A percentile compares a stretch with the other conserved stretches of the same genome.
phyloP scores from a whole-genome alignment of 129 eudicot species.

The Ambrosia trifida region DNA sequence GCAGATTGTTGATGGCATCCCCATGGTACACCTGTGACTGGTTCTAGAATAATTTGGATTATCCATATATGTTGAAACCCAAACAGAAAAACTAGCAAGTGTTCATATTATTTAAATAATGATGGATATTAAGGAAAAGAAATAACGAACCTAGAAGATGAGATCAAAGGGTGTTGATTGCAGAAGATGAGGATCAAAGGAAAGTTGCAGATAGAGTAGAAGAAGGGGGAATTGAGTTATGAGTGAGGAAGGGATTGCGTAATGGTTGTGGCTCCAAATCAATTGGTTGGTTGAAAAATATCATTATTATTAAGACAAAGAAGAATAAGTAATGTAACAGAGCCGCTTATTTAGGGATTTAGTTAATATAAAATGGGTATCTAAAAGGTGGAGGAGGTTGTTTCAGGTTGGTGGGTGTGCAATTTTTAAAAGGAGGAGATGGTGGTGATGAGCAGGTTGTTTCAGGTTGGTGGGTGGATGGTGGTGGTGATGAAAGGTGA shows the following conservation, averaged over 20 bases:
- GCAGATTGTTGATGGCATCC: too few species aligned
- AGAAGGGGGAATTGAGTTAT: constrained; percentile 3
- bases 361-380: not conserved
- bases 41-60: constrained; percentile 58
- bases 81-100: not conserved
- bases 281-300: not conserved
- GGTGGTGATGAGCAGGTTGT: too few species aligned
- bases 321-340: not conserved
- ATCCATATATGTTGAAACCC: constrained; percentile 44
- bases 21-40: constrained; percentile 27
- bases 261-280: not conserved
- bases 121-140: too few species aligned
- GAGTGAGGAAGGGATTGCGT: not conserved
- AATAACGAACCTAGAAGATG: not conserved
- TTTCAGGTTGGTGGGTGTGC: too few species aligned
- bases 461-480: too few species aligned
- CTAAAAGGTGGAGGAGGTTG: too few species aligned
- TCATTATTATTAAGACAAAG: too few species aligned
- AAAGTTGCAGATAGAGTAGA: not conserved
- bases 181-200: not conserved
- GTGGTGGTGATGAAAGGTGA: too few species aligned
- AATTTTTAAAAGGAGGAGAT: too few species aligned
- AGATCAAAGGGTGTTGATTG: not conserved
- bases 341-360: constrained; percentile 16
- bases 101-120: not conserved